Evolutionary conservation across 1,284 basidiomycete genomes (phyloP), one percentile per base, ranked within the genome.

Genomic region (Leccinum solheimii): DNA sequence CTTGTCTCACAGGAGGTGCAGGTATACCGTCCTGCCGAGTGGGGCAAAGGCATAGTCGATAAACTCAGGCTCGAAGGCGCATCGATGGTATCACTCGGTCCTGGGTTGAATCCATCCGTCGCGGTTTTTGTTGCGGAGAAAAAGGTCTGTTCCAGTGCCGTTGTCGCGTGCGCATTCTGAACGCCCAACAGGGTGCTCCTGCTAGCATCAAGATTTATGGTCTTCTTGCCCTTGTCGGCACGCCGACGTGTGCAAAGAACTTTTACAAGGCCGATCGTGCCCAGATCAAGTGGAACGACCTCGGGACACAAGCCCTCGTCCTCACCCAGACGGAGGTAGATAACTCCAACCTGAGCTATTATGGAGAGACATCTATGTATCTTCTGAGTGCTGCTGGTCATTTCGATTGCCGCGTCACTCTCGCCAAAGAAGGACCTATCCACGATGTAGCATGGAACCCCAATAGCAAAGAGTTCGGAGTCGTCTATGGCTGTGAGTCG

Each of bases 361-460:
- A 98, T 68, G 97, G 97, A 62, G 97, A 98, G 80, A 97, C 95
- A 9, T 94, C 95, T 66, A 80, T 99, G 68, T 98, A 97, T 77
- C 84, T 98, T 53, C 86, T 98, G 67, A 94, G 89, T 64, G 88
- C 95, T 16, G 89, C 92, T 19, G 96, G 97, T 38, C 92, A 93
- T 68, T 98, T 96, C 68, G 96, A 98, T 75, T 95, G 94, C 74
- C 84, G 94, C 27, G 91, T 99, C 38, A 86, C 88, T 3, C 82
- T 98, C 43, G 96, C 98, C 80, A 98, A 97, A 80, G 96, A 98
- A 66, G 97, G 97, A 1, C 95, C 95, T 1, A 95, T 99, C 66
- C 95, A 98, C 72, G 97, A 98, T 75, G 97, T 97, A 69, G 81
- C 87, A n/a, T 21, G 97, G 97, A 95, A 89, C 69, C 95, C 97